A percentile compares a stretch with the other conserved stretches of the same genome.
Conservation (phyloP, 208 protist species). For the Strigomonas oncopelti region DNA sequence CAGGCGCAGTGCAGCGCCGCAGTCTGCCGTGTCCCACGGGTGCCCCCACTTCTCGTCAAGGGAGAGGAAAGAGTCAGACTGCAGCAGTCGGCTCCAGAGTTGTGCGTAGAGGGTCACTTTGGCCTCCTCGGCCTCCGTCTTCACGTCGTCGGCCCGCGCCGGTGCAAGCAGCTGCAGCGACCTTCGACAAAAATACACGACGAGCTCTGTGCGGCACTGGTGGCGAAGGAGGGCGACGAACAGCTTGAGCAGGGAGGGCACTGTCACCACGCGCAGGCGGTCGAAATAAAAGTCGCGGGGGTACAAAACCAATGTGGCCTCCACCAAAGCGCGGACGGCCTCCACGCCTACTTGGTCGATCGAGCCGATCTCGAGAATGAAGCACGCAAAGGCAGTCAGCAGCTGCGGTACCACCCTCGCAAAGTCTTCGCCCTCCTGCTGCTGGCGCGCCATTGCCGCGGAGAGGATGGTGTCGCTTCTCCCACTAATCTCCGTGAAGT, state of each 20-base stretch:
- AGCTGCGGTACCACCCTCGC: slow-evolving; percentile 27
- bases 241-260: slow-evolving; percentile 29
- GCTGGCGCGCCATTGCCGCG: not conserved
- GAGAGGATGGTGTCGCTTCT: slow-evolving; percentile 22
- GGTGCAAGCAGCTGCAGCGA: slow-evolving; percentile 1
- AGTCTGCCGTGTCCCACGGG: not conserved
- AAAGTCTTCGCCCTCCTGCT: slow-evolving; percentile 14
- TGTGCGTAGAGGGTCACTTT: not conserved
- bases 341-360: slow-evolving; percentile 12
- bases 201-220: not conserved
- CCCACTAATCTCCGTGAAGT: slow-evolving; percentile 18
- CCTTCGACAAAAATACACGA: not conserved
- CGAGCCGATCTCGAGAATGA: slow-evolving; percentile 26
- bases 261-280: slow-evolving; percentile 18
- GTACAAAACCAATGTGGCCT: slow-evolving; percentile 26
- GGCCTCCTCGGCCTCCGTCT: not conserved
- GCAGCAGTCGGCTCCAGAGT: not conserved
- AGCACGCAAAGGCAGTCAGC: slow-evolving; percentile 27
- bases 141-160: not conserved
- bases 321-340: slow-evolving; percentile 11
- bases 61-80: not conserved
- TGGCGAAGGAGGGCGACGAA: slow-evolving; percentile 25
- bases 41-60: not conserved
- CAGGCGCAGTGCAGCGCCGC: not conserved
- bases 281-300: slow-evolving; percentile 23